phyloP scores from a whole-genome alignment of 2,329 filamentous ascomycete genomes.

The Didymosphaeria variabile region DNA sequence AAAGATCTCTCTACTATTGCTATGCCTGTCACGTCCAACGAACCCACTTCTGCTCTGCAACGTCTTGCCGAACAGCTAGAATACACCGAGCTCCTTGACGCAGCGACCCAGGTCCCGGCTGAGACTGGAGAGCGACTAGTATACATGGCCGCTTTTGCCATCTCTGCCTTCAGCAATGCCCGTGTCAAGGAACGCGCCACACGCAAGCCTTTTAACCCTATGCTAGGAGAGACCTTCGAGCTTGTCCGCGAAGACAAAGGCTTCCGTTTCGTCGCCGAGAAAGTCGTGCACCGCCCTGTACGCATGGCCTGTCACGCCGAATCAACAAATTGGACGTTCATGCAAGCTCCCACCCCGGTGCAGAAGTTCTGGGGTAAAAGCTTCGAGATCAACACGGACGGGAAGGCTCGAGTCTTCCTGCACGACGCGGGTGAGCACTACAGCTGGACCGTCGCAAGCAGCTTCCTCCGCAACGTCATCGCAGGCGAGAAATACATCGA shows the following conservation, averaged over 20 bases:
- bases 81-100: constrained; percentile 84
- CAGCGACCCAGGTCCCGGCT: constrained; percentile 60
- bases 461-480: constrained; percentile 94
- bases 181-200: constrained; percentile 90
- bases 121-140: constrained; percentile 77
- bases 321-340: constrained; percentile 81
- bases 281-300: constrained; percentile 91
- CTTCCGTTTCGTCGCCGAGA: constrained; percentile 92
- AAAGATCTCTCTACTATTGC: constrained; percentile 97
- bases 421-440: constrained; percentile 82
- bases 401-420: constrained; percentile 80
- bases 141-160: constrained; percentile 87
- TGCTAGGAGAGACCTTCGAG: constrained; percentile 95
- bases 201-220: constrained; percentile 96
- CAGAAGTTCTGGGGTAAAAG: constrained; percentile 99
- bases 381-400: constrained; percentile 92
- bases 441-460: constrained; percentile 87
- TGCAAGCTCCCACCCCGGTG: constrained; percentile 85
- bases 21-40: constrained; percentile 97
- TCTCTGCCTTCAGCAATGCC: constrained; percentile 83
- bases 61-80: constrained; percentile 90
- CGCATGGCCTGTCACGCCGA: constrained; percentile 94
- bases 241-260: constrained; percentile 86
- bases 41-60: constrained; percentile 88
- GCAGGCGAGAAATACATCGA: constrained; percentile 98